Base-by-base conservation (phyloP, 2,329 filamentous ascomycete species). In the Xylaria digitata region DNA sequence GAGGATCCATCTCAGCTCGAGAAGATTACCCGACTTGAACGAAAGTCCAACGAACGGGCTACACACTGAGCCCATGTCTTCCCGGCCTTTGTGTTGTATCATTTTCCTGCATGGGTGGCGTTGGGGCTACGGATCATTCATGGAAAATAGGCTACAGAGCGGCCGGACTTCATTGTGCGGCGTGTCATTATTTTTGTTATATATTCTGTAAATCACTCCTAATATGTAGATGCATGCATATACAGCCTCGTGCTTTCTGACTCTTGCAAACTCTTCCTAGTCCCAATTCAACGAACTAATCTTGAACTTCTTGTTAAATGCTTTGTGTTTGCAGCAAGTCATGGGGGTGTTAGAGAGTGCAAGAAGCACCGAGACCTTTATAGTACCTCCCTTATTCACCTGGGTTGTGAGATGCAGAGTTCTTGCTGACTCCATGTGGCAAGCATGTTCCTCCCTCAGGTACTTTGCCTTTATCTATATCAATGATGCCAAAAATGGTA, bases 1-100 rank as follows among this genome's bases (percentile, higher is more conserved):
- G 68, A 76, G 6, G 75, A 74, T 49, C 40, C 68, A 5, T 65
- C 64, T 6, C 71, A 77, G 26, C 45, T 75, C 3, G 57, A 70
- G 45, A 23, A 69, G 13, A 72, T 72, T 37, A 69, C 56, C 2
- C 55, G 64, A 19, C 45, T 61, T n/a, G 45, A 45, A 32, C 30
- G 30, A 30, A 62, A 23, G 17, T 37, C 59, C 17, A 17, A 30
- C 8, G 37, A 34, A 34, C 9, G 5, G 30, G 40, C 26, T 40
- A 46, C 23, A 37, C 42, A 40, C 62, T 30, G 32, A 54, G 55
- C 32, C 45, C 32, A 30, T 40, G 42, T 54, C 23, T 65, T 65
- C n/a, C 19, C 26, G n/a, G 21, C n/a, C 63, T 45, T 42, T 58
- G 21, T 61, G 30, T 57, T 70, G 42, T 63, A 68, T 55, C 52